A percentile compares a stretch with the other conserved stretches of the same genome.
Evolutionary conservation across 441 rosid genomes (phyloP).

Genomic region (Euphorbia schlechtendalii): DNA sequence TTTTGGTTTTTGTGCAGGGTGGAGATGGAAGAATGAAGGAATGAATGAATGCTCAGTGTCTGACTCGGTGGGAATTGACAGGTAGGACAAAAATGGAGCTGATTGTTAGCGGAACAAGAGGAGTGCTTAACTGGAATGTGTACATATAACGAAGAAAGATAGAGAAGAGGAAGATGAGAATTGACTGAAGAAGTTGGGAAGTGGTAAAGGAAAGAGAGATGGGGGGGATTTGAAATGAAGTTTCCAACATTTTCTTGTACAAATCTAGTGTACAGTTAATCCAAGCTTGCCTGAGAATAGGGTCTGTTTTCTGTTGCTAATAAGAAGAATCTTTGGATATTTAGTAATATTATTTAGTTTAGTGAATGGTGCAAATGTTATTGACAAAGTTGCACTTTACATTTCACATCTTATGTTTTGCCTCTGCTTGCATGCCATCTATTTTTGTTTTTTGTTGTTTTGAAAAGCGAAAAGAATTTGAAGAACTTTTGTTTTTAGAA

Average conservation of each 20-base stretch:
- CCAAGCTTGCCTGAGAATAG: conserved; percentile 10
- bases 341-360: background rate
- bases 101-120: conserved; percentile 29
- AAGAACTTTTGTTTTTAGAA: too few species aligned
- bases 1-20: conserved; percentile 25
- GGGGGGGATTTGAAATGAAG: conserved; percentile 8
- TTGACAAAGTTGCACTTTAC: background rate
- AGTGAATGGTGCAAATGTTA: background rate
- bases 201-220: conserved; percentile 22
- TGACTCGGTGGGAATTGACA: conserved; percentile 1
- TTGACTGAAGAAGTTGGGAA: background rate
- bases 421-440: too few species aligned
- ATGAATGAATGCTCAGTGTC: background rate
- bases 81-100: conserved; percentile 19
- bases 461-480: too few species aligned
- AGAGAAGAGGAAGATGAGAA: too few species aligned
- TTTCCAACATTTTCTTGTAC: conserved; percentile 17
- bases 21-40: conserved; percentile 14
- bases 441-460: too few species aligned
- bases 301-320: background rate
- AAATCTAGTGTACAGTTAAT: conserved; percentile 20
- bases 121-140: conserved; percentile 20
- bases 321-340: background rate
- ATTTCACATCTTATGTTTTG: too few species aligned
- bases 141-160: conserved; percentile 15